A percentile compares a stretch with the other conserved stretches of the same genome.
Evolutionary conservation across 2,329 filamentous ascomycete genomes (phyloP).

Genomic region (Fusarium sp.): DNA sequence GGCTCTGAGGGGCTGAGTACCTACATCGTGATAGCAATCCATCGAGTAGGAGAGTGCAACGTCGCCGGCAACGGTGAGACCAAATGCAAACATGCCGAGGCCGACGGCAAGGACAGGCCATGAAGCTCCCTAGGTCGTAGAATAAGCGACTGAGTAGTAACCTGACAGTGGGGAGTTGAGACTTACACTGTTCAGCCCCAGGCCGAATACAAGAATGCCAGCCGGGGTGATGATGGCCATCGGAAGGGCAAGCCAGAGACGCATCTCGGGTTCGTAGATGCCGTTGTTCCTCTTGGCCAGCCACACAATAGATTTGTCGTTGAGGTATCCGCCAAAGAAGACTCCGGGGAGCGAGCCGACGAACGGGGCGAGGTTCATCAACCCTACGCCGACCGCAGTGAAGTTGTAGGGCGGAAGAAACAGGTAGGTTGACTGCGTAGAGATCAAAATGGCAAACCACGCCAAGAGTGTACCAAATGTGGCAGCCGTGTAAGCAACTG

Average conservation of each 20-base stretch:
- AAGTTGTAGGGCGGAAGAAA: constrained; percentile 22
- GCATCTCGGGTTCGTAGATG: constrained; percentile 27
- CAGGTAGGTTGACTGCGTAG: constrained; percentile 15
- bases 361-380: constrained; percentile 24
- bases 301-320: constrained; percentile 19
- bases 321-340: constrained; percentile 9
- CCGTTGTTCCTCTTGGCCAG: constrained; percentile 14
- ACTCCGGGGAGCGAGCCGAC: constrained; percentile 12
- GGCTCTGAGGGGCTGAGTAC: not conserved
- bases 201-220: constrained; percentile 16
- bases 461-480: constrained; percentile 2
- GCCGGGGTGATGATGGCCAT: constrained; percentile 13
- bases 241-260: constrained; percentile 21
- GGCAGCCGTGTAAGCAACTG: not conserved
- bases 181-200: not conserved
- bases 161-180: too few relatives aligned
- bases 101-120: not conserved
- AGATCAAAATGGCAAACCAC: constrained; percentile 18
- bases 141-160: not conserved
- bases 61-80: not conserved
- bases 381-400: constrained; percentile 3
- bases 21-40: not conserved
- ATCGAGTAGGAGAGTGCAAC: constrained; percentile 1
- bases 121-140: not conserved
- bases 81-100: not conserved